Conservation (phyloP, 305 asterid species). For the Ruellia speciosa region DNA sequence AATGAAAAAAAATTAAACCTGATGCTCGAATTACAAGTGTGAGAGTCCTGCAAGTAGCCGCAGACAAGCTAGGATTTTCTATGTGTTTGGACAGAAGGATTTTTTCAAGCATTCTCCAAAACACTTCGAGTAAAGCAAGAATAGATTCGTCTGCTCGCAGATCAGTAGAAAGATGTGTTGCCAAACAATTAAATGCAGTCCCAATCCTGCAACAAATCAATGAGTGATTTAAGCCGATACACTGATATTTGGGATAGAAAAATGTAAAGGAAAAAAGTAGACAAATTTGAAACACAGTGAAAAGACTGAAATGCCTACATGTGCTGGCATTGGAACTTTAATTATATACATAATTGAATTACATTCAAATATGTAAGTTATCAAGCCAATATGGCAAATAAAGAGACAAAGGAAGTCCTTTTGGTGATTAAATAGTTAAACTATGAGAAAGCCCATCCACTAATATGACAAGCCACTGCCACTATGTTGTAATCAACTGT, state of each 20-base stretch:
- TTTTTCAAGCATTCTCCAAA: slow-evolving; percentile 82
- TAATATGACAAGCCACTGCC: background rate
- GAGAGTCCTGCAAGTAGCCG: slow-evolving; percentile 87
- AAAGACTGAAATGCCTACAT: background rate
- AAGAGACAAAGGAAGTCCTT: slow-evolving; percentile 7
- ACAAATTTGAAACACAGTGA: background rate
- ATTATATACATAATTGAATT: background rate
- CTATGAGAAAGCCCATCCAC: too few species aligned
- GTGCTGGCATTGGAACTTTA: background rate
- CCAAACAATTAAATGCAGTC: slow-evolving; percentile 52
- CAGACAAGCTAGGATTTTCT: slow-evolving; percentile 59
- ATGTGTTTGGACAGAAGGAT: slow-evolving; percentile 52
- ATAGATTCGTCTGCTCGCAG: slow-evolving; percentile 42
- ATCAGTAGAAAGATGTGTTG: slow-evolving; percentile 39
- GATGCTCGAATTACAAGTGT: slow-evolving; percentile 70
- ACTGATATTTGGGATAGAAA: slow-evolving; percentile 2
- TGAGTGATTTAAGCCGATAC: slow-evolving; percentile 18
- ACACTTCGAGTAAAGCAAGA: slow-evolving; percentile 46
- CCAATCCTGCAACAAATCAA: slow-evolving; percentile 59
- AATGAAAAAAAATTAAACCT: slow-evolving; percentile 36
- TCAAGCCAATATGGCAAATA: background rate
- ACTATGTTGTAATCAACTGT: background rate
- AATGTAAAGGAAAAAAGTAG: background rate
- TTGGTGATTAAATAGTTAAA: background rate
- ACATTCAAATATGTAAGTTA: slow-evolving; percentile 6